phyloP scores from a whole-genome alignment of 2,329 filamentous ascomycete species.

The Botryotinia calthae region DNA sequence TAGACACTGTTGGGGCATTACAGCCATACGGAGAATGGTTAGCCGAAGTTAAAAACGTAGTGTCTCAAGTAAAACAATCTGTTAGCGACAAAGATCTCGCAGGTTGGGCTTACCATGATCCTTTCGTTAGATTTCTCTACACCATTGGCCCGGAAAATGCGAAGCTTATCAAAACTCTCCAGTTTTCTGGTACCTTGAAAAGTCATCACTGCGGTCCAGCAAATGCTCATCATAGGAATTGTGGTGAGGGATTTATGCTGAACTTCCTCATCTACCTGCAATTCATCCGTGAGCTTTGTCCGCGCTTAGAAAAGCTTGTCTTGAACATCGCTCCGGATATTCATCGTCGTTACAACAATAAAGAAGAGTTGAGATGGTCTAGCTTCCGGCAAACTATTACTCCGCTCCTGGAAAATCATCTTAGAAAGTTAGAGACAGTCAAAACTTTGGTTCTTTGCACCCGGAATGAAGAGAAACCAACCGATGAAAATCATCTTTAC shows the following conservation, averaged over 20 bases:
- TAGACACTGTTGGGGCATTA: neutral
- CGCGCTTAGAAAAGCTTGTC: neutral
- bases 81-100: neutral
- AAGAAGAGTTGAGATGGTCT: neutral
- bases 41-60: neutral
- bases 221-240: neutral
- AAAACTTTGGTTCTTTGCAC: neutral
- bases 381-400: neutral
- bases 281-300: neutral
- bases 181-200: neutral
- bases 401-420: neutral
- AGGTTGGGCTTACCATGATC: neutral
- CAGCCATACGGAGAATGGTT: neutral
- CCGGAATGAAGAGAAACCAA: neutral
- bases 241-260: neutral
- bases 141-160: neutral
- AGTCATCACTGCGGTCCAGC: neutral
- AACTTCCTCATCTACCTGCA: neutral
- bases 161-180: neutral
- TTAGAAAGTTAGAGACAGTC: neutral
- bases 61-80: neutral
- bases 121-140: neutral
- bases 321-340: neutral
- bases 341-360: neutral
- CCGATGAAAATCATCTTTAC: neutral